A percentile compares a stretch with the other conserved stretches of the same genome.
These are phyloP conservation scores for Magnaporthiopsis incrustans DNA, from an alignment of 2,329 filamentous ascomycete species.

Conservation along the genomic window DNA sequence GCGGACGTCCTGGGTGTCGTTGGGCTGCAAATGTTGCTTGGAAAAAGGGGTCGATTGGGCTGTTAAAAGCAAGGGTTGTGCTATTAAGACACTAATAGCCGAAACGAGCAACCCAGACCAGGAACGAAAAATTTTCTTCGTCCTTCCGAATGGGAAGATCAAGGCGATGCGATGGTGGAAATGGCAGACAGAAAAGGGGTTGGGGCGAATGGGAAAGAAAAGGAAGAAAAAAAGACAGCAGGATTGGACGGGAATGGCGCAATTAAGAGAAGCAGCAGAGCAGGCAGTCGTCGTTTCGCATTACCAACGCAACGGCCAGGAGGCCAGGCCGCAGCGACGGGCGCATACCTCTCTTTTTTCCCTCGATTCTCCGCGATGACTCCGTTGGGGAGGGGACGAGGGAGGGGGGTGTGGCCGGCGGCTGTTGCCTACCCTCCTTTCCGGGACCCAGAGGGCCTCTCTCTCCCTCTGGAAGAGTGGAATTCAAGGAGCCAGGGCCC, in stretches of 20 bases:
- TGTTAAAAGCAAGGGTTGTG: background rate
- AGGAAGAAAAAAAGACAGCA: background rate
- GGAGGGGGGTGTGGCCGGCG: too few species aligned
- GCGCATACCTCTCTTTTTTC: background rate
- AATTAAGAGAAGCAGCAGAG: background rate
- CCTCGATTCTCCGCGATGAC: background rate
- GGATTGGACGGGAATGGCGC: background rate
- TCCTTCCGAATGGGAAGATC: background rate
- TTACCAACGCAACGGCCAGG: background rate
- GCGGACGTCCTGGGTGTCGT: background rate
- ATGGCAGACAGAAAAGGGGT: background rate
- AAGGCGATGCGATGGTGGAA: background rate
- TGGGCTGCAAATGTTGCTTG: background rate
- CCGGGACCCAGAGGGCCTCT: background rate
- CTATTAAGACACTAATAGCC: constrained; percentile 1
- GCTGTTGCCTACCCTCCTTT: background rate
- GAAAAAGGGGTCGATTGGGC: background rate
- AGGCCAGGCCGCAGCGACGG: background rate
- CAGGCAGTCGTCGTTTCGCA: background rate
- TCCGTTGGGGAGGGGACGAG: background rate
- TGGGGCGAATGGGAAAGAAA: background rate
- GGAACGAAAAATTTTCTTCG: background rate
- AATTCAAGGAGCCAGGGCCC: background rate
- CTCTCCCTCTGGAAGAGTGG: background rate
- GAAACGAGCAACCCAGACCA: background rate